Conservation (phyloP, 805 yeast genomes). For the Ogataea henricii region DNA sequence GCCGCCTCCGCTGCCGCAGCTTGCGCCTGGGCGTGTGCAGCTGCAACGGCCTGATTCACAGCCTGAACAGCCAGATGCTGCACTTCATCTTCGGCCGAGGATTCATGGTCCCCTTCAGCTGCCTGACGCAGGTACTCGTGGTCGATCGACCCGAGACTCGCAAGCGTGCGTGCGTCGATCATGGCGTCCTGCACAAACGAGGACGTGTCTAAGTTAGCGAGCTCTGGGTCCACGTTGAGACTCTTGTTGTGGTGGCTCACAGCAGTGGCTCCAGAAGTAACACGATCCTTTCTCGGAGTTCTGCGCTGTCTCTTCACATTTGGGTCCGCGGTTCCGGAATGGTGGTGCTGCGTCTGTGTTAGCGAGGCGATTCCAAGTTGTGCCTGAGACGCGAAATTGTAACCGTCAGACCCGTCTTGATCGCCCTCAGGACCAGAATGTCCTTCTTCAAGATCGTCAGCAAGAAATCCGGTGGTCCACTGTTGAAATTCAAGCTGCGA, state of each 20-base stretch:
- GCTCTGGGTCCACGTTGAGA: slow-evolving; percentile 57
- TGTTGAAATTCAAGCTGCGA: slow-evolving; percentile 52
- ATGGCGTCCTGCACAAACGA: slow-evolving; percentile 68
- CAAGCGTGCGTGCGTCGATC: slow-evolving; percentile 65
- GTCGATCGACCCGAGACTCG: slow-evolving; percentile 42
- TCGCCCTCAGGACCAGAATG: slow-evolving; percentile 20
- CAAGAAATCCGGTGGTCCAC: slow-evolving; percentile 53
- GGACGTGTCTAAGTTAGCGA: slow-evolving; percentile 49
- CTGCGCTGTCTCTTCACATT: slow-evolving; percentile 13
- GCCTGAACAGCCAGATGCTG: slow-evolving; percentile 37
- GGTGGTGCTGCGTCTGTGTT: slow-evolving; percentile 8
- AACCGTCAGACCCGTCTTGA: slow-evolving; percentile 13
- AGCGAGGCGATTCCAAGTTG: slow-evolving; percentile 20
- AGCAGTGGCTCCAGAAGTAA: background rate
- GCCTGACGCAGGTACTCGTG: slow-evolving; percentile 34
- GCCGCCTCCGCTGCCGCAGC: slow-evolving; percentile 29
- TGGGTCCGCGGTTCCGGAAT: slow-evolving; percentile 1
- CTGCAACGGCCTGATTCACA: slow-evolving; percentile 27
- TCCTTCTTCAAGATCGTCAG: slow-evolving; percentile 41
- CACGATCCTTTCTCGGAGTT: slow-evolving; percentile 12
- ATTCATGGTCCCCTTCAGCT: slow-evolving; percentile 23
- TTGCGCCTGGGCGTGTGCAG: slow-evolving; percentile 25
- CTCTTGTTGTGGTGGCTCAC: slow-evolving; percentile 13
- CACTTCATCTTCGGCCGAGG: slow-evolving; percentile 30
- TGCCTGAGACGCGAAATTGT: slow-evolving; percentile 16